Evolutionary conservation across 1,284 basidiomycete species (phyloP), one percentile per base, ranked within the genome.

Genomic region (Naganishia cerealis): DNA sequence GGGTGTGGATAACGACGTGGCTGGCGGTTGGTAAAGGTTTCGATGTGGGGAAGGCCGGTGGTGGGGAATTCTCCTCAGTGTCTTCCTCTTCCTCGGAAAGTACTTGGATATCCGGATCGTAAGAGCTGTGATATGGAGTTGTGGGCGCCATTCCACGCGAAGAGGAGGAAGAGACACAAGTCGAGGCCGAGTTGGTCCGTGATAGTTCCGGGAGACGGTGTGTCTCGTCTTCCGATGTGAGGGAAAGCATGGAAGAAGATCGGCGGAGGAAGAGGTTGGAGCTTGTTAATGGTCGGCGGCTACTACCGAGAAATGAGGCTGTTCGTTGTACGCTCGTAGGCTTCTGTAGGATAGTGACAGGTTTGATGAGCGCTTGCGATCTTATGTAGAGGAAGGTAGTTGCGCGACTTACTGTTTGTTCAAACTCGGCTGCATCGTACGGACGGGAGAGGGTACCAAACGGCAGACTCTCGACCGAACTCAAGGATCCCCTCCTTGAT

Each of bases 51-150:
- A n/a, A 46, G 5, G 46, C 7, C 46, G 40, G 9, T 15, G 39
- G 24, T n/a, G 43, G 8, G 15, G 43, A 46, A 9, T 26, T 54
- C 15, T 63, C 61, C 38, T 63, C 29, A 9, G 29, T 9, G 21
- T 61, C 38, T 42, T 63, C 61, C 18, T 63, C 61, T 18, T 53
- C 61, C n/a, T 63, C 61, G 50, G 61, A 63, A 18, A 63, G 33
- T 50, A 63, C 61, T 15, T 53, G 48, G 46, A 63, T 21, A 38
- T 59, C 57, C 26, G 57, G 26, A 9, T 63, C 61, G 38, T 26
- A 40, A 13, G 43, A 29, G 10, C 12, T 53, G 50, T 63, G 42
- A 21, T 38, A 36, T 13, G 61, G 61, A 5, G 61, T 63, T 16
- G 9, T 21, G 2, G 24, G 24, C 46, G 33, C n/a, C n/a, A 46